Conservation (phyloP, 345 rosid genomes). For the Crucihimalaya himalaica region DNA sequence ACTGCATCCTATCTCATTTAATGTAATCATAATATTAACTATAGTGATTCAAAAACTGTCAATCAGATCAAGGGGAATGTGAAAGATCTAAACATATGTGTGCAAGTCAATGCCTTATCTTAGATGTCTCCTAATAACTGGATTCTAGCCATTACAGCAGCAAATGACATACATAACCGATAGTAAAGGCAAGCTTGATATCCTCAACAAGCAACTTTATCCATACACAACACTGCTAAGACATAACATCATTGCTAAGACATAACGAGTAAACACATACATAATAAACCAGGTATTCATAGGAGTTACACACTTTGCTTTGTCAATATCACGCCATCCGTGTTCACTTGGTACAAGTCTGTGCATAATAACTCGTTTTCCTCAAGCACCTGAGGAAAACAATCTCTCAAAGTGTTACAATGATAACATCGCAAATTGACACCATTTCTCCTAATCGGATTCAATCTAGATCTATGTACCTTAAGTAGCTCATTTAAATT, state of each 20-base stretch:
- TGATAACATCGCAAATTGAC: slow-evolving; percentile 43
- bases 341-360: slow-evolving; percentile 70
- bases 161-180: slow-evolving; percentile 1
- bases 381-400: slow-evolving; percentile 80
- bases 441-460: background rate
- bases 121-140: slow-evolving; percentile 7
- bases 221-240: slow-evolving; percentile 18
- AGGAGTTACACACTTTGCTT: slow-evolving; percentile 69
- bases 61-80: slow-evolving; percentile 2
- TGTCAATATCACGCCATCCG: slow-evolving; percentile 83
- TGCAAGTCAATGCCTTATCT: slow-evolving; percentile 9
- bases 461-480: slow-evolving; percentile 46
- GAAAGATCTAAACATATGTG: slow-evolving; percentile 14
- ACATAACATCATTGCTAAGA: slow-evolving; percentile 19
- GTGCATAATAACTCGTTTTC: slow-evolving; percentile 81
- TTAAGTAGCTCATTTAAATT: slow-evolving; percentile 77
- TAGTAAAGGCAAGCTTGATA: slow-evolving; percentile 9
- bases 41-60: background rate
- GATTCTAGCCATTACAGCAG: slow-evolving; percentile 6
- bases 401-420: background rate
- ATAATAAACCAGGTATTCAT: slow-evolving; percentile 33
- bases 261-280: slow-evolving; percentile 25
- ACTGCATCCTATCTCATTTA: background rate
- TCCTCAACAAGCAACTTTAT: slow-evolving; percentile 17
- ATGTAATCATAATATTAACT: background rate